A percentile compares a stretch with the other conserved stretches of the same genome.
phyloP scores from a whole-genome alignment of 1,139 yeast genomes.

The Hemisphaericaspora lyxosophila region DNA sequence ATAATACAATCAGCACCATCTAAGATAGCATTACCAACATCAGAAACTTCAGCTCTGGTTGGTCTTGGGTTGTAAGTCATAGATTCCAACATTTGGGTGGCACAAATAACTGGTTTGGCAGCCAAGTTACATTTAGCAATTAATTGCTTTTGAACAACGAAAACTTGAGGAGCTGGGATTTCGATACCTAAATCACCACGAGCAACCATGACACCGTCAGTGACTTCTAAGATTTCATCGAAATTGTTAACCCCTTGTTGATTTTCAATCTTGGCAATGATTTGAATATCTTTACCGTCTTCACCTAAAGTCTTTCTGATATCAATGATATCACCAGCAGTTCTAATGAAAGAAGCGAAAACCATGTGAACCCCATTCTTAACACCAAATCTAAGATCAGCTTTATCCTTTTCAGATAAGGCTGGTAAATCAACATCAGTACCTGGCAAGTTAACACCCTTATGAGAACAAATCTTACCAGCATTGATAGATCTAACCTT shows the following conservation, averaged over 20 bases:
- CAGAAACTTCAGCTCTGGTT: slow-evolving; percentile 99
- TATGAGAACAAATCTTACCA: slow-evolving; percentile 94
- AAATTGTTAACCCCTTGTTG: slow-evolving; percentile 99
- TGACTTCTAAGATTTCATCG: slow-evolving; percentile 88
- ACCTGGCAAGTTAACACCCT: slow-evolving; percentile 99
- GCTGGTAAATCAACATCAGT: slow-evolving; percentile 99
- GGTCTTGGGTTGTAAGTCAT: slow-evolving; percentile 99
- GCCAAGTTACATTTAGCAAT: slow-evolving; percentile 99
- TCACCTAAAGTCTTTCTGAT: slow-evolving; percentile 95
- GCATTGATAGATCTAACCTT: slow-evolving; percentile 88
- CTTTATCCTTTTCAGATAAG: slow-evolving; percentile 91
- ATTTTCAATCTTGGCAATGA: slow-evolving; percentile 96
- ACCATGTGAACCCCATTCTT: slow-evolving; percentile 96
- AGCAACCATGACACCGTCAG: slow-evolving; percentile 99
- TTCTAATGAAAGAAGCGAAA: slow-evolving; percentile 97
- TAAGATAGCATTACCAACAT: slow-evolving; percentile 97
- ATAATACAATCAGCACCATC: slow-evolving; percentile 99
- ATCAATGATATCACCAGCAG: slow-evolving; percentile 84
- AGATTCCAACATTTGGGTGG: slow-evolving; percentile 99
- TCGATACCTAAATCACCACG: slow-evolving; percentile 99
- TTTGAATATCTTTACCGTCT: slow-evolving; percentile 93
- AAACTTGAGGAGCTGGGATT: slow-evolving; percentile 98
- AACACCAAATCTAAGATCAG: slow-evolving; percentile 91
- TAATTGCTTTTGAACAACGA: slow-evolving; percentile 97
- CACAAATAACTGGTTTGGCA: slow-evolving; percentile 99